Evolutionary conservation across 2,329 filamentous ascomycete genomes (phyloP).

Genomic region (Fusarium compactum): DNA sequence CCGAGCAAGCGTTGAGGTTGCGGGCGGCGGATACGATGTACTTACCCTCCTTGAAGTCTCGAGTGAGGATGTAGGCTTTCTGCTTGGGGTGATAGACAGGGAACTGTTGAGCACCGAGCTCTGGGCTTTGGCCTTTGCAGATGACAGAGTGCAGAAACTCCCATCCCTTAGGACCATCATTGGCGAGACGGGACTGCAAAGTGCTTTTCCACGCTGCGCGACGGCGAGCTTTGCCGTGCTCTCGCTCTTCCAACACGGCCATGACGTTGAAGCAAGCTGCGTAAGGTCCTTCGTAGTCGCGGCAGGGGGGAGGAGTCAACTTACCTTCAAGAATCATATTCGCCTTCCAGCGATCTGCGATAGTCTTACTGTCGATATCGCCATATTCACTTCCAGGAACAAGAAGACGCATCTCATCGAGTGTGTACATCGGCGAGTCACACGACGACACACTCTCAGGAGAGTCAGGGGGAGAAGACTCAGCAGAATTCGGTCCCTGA

Average conservation of each 20-base stretch:
- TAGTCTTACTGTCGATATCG: not conserved
- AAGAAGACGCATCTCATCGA: not conserved
- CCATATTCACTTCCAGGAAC: not conserved
- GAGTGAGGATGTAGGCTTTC: slow-evolving; percentile 24
- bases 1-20: slow-evolving; percentile 29
- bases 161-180: slow-evolving; percentile 21
- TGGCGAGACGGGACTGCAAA: not conserved
- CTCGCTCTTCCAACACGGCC: not conserved
- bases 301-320: slow-evolving; percentile 10
- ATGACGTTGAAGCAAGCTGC: not conserved
- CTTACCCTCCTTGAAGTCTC: not conserved
- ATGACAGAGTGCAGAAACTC: slow-evolving; percentile 25
- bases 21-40: not conserved
- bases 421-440: not conserved
- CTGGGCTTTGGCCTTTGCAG: not conserved
- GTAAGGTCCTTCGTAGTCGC: slow-evolving; percentile 14
- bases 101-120: not conserved
- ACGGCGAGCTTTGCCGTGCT: not conserved
- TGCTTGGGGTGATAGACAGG: slow-evolving; percentile 16
- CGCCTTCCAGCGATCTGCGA: slow-evolving; percentile 14
- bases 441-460: not conserved
- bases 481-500: not conserved
- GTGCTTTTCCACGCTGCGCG: not conserved
- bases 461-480: not conserved
- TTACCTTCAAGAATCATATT: slow-evolving; percentile 25